Percentiles rank a stretch among this genome's conserved stretches.
These are phyloP conservation scores for Kazachstania taianensis DNA, from an alignment of 805 yeast genomes.

Conservation along the genomic window DNA sequence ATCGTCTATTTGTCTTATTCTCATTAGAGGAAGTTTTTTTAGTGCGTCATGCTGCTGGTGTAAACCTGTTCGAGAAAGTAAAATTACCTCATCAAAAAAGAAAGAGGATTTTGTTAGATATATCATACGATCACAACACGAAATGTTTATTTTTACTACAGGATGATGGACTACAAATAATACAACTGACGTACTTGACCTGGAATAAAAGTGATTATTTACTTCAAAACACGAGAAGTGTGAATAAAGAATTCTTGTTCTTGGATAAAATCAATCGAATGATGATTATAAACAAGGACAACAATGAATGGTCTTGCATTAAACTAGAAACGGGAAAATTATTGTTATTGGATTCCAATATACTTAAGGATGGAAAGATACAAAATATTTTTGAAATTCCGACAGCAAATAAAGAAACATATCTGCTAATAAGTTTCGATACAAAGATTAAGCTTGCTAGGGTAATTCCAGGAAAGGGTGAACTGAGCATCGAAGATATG, in stretches of 20 bases:
- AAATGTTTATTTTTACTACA: conserved; percentile 12
- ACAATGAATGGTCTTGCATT: conserved; percentile 20
- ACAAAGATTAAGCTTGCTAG: conserved; percentile 11
- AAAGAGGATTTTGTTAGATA: conserved; percentile 10
- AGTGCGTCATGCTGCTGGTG: neutral
- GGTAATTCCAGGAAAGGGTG: conserved; percentile 12
- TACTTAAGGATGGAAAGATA: conserved; percentile 1
- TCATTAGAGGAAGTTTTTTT: neutral
- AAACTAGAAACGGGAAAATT: conserved; percentile 22
- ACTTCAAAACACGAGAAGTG: conserved; percentile 18
- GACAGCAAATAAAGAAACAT: conserved; percentile 1
- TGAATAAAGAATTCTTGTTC: conserved; percentile 15
- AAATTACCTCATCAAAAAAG: conserved; percentile 3
- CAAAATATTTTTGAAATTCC: conserved; percentile 10
- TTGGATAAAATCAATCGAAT: conserved; percentile 19
- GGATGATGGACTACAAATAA: conserved; percentile 17
- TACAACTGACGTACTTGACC: conserved; percentile 15
- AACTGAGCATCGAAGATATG: conserved; percentile 7
- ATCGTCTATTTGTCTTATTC: neutral
- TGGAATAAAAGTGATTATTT: conserved; percentile 16
- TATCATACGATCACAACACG: conserved; percentile 2
- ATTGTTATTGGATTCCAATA: conserved; percentile 7
- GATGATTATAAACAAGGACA: conserved; percentile 16
- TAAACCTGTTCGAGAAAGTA: neutral
- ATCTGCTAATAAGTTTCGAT: conserved; percentile 10